Percentiles rank a stretch among this genome's conserved stretches.
Conservation (phyloP, 148 eudicot species). For the Gaultheria prostrata region DNA sequence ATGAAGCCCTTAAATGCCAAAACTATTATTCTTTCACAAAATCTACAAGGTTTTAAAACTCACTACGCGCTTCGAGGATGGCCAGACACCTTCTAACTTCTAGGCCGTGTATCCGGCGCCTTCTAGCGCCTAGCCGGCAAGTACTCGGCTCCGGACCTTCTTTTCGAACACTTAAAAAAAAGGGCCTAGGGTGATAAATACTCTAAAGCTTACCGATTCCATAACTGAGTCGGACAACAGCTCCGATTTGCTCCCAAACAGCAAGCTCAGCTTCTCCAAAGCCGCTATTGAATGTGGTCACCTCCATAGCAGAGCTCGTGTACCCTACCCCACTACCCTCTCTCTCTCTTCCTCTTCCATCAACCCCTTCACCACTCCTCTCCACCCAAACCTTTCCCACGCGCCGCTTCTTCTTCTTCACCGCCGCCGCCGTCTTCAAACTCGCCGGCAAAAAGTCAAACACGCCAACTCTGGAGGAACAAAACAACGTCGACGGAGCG, state of each 20-base stretch:
- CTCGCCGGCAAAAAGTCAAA: conserved; percentile 27
- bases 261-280: conserved; percentile 68
- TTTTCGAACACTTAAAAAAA: too few species aligned
- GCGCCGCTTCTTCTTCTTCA: conserved; percentile 21
- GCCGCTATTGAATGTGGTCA: conserved; percentile 73
- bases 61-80: too few species aligned
- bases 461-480: conserved; percentile 21
- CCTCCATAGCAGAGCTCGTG: conserved; percentile 78
- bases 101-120: too few species aligned
- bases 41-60: too few species aligned
- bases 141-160: too few species aligned
- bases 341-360: conserved; percentile 26
- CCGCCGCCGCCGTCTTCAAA: conserved; percentile 23
- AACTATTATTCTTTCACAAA: too few species aligned
- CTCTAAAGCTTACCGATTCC: conserved; percentile 75
- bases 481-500: conserved; percentile 50
- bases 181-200: too few species aligned
- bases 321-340: conserved; percentile 43
- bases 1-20: too few species aligned
- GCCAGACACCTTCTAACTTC: too few species aligned
- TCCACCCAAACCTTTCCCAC: conserved; percentile 43
- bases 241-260: conserved; percentile 92
- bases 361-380: conserved; percentile 42
- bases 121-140: too few species aligned
- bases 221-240: conserved; percentile 80